These are phyloP conservation scores for Letharia lupina DNA, from an alignment of 495 filamentous ascomycete species.

Conservation along the genomic window DNA sequence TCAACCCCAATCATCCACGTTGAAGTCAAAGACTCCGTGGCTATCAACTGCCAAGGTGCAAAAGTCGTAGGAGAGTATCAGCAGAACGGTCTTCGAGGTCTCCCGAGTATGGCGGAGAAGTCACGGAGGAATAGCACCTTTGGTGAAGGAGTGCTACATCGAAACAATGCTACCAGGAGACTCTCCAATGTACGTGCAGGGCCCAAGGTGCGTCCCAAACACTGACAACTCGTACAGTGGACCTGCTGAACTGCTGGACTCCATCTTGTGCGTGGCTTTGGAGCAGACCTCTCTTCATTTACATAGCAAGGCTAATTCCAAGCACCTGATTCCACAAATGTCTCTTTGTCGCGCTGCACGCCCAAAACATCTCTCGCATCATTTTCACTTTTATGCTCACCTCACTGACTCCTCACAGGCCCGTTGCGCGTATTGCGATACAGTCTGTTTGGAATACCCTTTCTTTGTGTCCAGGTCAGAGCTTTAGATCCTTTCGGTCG, in stretches of 20 bases:
- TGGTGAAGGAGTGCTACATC: not conserved
- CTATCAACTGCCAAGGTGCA: not conserved
- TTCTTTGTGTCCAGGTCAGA: not conserved
- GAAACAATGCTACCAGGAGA: slow-evolving; percentile 1
- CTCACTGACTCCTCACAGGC: not conserved
- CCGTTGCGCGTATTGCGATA: not conserved
- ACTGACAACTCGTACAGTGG: not conserved
- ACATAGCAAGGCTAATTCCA: not conserved
- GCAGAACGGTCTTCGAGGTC: not conserved
- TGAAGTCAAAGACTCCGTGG: not conserved
- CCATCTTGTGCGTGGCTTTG: not conserved
- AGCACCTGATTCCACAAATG: not conserved
- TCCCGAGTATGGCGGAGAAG: not conserved
- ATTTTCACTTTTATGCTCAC: not conserved
- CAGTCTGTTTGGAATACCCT: not conserved
- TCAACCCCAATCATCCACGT: not conserved
- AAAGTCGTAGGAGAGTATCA: not conserved
- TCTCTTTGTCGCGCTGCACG: not conserved
- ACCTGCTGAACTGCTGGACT: not conserved
- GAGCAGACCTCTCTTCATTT: not conserved
- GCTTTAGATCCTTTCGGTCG: not conserved
- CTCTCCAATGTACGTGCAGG: not conserved
- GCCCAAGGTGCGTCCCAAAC: not conserved
- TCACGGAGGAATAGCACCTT: not conserved
- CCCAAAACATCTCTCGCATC: not conserved